Percentiles rank a stretch among this genome's conserved stretches.
Conservation (phyloP, 176 grass and related monocot genomes). For the Rhipidocladum racemiflorum region DNA sequence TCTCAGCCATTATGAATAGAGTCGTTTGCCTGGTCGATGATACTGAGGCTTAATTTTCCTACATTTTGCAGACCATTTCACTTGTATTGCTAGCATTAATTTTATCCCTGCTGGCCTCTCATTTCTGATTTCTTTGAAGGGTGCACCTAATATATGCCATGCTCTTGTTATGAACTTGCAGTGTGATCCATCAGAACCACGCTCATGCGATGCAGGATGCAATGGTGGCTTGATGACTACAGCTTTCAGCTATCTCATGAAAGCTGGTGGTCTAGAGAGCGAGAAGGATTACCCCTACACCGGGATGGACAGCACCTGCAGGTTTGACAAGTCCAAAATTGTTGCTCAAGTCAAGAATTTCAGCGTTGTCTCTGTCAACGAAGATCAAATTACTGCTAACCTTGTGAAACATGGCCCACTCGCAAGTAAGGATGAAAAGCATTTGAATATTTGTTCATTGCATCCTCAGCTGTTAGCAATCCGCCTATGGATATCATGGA, state of each 20-base stretch:
- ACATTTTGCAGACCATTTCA: not conserved
- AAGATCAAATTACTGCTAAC: slow-evolving; percentile 79
- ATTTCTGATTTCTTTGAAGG: slow-evolving; percentile 9
- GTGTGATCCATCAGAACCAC: slow-evolving; percentile 66
- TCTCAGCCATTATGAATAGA: not conserved
- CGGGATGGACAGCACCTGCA: slow-evolving; percentile 48
- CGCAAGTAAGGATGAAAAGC: slow-evolving; percentile 54
- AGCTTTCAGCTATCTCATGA: slow-evolving; percentile 66
- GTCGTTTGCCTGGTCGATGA: not conserved
- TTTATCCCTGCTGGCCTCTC: not conserved
- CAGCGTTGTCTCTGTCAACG: slow-evolving; percentile 58
- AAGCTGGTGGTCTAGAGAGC: slow-evolving; percentile 60
- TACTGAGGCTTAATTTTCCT: not conserved
- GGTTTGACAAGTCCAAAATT: slow-evolving; percentile 80
- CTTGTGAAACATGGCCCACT: slow-evolving; percentile 79
- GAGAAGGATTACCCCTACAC: slow-evolving; percentile 77
- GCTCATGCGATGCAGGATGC: slow-evolving; percentile 66
- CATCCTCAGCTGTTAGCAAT: not conserved
- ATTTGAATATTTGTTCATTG: not conserved
- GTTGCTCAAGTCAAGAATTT: slow-evolving; percentile 68
- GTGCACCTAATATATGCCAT: not conserved
- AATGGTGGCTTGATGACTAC: slow-evolving; percentile 91
- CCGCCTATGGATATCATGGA: not conserved
- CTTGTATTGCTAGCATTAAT: not conserved
- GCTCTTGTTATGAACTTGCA: slow-evolving; percentile 32